Conservation (phyloP, 108 stramenopile genomes). For the Stephanodiscus triporus region DNA sequence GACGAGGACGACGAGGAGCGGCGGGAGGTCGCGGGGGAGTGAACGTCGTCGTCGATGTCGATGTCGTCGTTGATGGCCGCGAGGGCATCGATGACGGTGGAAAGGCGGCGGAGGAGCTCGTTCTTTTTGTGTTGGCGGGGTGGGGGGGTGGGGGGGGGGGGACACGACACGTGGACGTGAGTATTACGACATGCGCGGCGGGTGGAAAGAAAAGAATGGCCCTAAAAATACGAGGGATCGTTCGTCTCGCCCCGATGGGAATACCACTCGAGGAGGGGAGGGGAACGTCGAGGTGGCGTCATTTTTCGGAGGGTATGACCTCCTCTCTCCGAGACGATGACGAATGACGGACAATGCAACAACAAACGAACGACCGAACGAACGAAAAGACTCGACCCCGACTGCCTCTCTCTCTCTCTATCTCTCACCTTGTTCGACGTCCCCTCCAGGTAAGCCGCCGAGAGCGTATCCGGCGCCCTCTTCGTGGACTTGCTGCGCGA, state of each 20-base stretch:
- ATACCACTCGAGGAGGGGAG: too few relatives aligned
- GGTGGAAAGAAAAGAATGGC: too few relatives aligned
- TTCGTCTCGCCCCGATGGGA: too few relatives aligned
- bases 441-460: constrained; percentile 27
- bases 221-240: too few relatives aligned
- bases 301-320: too few relatives aligned
- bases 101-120: constrained; percentile 26
- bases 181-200: too few relatives aligned
- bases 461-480: constrained; percentile 11
- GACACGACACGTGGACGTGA: not conserved
- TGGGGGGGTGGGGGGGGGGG: not conserved
- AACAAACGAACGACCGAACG: too few relatives aligned
- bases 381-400: too few relatives aligned
- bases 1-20: not conserved
- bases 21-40: constrained; percentile 2
- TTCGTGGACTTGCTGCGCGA: not conserved
- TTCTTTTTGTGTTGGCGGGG: constrained; percentile 2
- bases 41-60: constrained; percentile 16
- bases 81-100: constrained; percentile 9
- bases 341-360: too few relatives aligned
- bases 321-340: too few relatives aligned
- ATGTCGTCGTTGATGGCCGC: constrained; percentile 8
- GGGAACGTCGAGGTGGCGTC: too few relatives aligned
- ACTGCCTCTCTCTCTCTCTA: too few relatives aligned
- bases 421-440: constrained; percentile 32